These are phyloP conservation scores for Amanita rimosa DNA, from an alignment of 768 basidiomycete genomes.

Conservation along the genomic window DNA sequence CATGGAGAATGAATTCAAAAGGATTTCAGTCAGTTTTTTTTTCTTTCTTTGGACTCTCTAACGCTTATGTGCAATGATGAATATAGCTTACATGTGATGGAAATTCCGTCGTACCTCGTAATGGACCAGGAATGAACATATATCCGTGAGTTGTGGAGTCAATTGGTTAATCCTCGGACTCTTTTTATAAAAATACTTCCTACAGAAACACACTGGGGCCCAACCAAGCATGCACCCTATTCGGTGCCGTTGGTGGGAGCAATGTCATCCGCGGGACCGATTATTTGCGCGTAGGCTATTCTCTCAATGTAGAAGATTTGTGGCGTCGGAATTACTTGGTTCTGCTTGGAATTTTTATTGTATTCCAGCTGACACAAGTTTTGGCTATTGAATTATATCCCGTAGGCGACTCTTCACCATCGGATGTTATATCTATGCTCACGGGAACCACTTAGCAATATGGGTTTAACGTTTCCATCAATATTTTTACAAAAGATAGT, in stretches of 20 bases:
- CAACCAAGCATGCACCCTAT: slow-evolving; percentile 73
- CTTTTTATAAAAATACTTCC: slow-evolving; percentile 1
- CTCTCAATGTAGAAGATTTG: slow-evolving; percentile 34
- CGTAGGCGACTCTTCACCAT: slow-evolving; percentile 22
- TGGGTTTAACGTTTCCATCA: slow-evolving; percentile 33
- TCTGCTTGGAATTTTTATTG: slow-evolving; percentile 54
- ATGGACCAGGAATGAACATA: slow-evolving; percentile 38
- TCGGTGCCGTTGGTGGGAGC: slow-evolving; percentile 50
- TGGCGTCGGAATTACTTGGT: slow-evolving; percentile 67
- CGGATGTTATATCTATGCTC: background rate
- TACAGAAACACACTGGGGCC: slow-evolving; percentile 40
- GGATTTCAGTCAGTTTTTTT: slow-evolving; percentile 34
- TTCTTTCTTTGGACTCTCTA: background rate
- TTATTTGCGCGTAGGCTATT: slow-evolving; percentile 53
- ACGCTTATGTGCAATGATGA: background rate
- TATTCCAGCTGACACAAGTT: slow-evolving; percentile 62
- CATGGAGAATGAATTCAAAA: slow-evolving; percentile 83
- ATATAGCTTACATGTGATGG: slow-evolving; percentile 57
- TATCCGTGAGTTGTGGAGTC: slow-evolving; percentile 42
- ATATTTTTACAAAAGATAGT: slow-evolving; percentile 52
- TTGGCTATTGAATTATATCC: slow-evolving; percentile 55
- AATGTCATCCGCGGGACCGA: slow-evolving; percentile 40
- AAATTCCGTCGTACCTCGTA: slow-evolving; percentile 52
- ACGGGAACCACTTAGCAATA: slow-evolving; percentile 30
- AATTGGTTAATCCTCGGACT: background rate